Base-by-base conservation (phyloP, 306 rosid species). In the Glycine soja region DNA sequence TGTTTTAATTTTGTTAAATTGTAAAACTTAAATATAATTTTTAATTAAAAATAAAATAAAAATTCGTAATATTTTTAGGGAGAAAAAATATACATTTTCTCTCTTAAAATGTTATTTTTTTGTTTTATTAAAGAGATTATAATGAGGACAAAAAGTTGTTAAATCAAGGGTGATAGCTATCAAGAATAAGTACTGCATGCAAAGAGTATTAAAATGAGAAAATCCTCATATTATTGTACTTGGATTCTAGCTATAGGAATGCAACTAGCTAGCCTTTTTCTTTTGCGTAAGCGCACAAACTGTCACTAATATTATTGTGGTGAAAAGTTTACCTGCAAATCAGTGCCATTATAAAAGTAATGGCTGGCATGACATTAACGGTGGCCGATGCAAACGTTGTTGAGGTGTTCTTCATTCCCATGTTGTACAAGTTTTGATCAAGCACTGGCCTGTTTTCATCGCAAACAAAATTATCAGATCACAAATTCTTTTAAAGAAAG, bases 331-430 rank as follows among this genome's bases (percentile, higher is more conserved):
- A 96, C 99, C 99, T 90, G 97, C 90, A 96, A 79, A 80, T 62
- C 75, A 93, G 87, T 30, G 99, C 99, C 98, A 96, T 68, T 11
- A 93, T 45, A 83, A 96, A 96, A 72, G 99, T 96, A 3, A 96
- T 85, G 65, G 99, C 99, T 36, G 99, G 99, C 34, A 96, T 92
- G 51, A 93, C 85, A 67, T 96, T 96, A 70, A 93, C 74, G 1
- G 74, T 74, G 63, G 96, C 98, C 6, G 98, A 87, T 40, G 97
- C 89, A 78, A 93, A 96, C 34, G 99, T 96, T 81, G 99, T 95
- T 50, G 99, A 89, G 61, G 99, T 93, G 84, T 69, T 54, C 88
- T 93, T 90, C 97, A 96, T 90, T 4, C 99, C 99, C 93, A 96
- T 19, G 80, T 90, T 89, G 87, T 93, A 96, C 45, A 91, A 52